Conservation (phyloP, 371 early-diverging fungal genomes). For the Rhizopus arrhizus region DNA sequence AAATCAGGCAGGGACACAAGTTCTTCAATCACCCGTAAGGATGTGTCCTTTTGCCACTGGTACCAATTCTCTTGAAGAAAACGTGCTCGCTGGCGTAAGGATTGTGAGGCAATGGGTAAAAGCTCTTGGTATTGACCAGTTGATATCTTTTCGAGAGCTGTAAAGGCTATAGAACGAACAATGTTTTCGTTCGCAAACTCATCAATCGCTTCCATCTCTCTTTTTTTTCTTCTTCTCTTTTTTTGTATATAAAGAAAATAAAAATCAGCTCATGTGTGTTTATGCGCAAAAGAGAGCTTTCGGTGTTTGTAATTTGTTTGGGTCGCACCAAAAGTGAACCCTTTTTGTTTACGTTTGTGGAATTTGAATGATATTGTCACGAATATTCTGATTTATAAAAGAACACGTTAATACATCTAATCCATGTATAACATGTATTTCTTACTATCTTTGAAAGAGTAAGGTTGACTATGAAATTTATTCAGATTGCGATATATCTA, state of each 20-base stretch:
- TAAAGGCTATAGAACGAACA: slow-evolving; percentile 49
- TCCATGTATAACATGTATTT: no score
- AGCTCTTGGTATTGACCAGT: slow-evolving; percentile 34
- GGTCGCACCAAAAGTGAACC: no score
- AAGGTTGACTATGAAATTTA: no score
- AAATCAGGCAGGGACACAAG: slow-evolving; percentile 28
- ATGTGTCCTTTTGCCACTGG: slow-evolving; percentile 44
- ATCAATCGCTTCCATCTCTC: slow-evolving; percentile 46
- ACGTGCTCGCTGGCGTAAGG: slow-evolving; percentile 41
- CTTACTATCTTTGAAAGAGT: no score
- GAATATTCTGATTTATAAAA: no score
- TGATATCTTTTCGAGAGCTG: slow-evolving; percentile 42
- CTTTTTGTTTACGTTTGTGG: no score
- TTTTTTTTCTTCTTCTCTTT: background rate
- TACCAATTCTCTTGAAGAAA: slow-evolving; percentile 23
- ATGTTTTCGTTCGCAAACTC: slow-evolving; percentile 45
- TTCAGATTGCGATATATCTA: no score
- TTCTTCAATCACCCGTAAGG: slow-evolving; percentile 36
- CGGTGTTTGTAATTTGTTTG: no score
- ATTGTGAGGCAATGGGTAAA: slow-evolving; percentile 37
- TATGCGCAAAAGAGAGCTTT: no score
- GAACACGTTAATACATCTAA: no score
- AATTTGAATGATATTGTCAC: no score
- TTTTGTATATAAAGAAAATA: background rate
- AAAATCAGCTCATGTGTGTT: slow-evolving; percentile 2